phyloP scores from a whole-genome alignment of 116 monocot genomes.

The Trichopus zeylanicus region DNA sequence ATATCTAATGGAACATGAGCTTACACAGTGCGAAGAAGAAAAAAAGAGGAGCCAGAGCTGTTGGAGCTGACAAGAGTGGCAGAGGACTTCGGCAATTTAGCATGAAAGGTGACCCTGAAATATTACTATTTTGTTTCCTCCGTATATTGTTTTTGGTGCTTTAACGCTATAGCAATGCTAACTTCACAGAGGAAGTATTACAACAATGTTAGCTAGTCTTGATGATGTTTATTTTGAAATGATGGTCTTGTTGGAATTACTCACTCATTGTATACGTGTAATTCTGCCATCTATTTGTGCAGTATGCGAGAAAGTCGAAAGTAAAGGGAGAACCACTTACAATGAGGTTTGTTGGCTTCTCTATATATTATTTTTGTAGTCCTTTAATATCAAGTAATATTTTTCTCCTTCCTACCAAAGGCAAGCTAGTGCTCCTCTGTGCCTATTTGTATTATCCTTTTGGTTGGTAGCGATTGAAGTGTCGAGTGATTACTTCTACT shows the following conservation, averaged over 20 bases:
- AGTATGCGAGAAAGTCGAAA: constrained; percentile 98
- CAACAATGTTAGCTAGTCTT: no score
- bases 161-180: not conserved
- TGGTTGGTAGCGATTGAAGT: not conserved
- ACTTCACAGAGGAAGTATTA: no score
- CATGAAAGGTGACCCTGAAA: constrained; percentile 61
- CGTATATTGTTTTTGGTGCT: not conserved
- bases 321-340: constrained; percentile 96
- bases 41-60: constrained; percentile 63
- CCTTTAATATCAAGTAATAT: not conserved
- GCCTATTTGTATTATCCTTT: no score
- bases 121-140: not conserved
- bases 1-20: not conserved
- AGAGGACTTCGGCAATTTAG: constrained; percentile 90
- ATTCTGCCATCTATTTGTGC: constrained; percentile 7
- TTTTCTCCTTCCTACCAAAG: no score
- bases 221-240: not conserved
- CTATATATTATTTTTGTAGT: not conserved
- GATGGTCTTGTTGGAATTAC: not conserved
- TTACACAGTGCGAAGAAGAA: constrained; percentile 71
- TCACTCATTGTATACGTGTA: not conserved
- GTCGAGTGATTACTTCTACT: not conserved
- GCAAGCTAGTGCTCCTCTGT: no score
- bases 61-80: constrained; percentile 68
- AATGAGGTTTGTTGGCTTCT: constrained; percentile 65